Conservation (phyloP, 2,329 filamentous ascomycete genomes). For the Aureobasidium leucospermi region DNA sequence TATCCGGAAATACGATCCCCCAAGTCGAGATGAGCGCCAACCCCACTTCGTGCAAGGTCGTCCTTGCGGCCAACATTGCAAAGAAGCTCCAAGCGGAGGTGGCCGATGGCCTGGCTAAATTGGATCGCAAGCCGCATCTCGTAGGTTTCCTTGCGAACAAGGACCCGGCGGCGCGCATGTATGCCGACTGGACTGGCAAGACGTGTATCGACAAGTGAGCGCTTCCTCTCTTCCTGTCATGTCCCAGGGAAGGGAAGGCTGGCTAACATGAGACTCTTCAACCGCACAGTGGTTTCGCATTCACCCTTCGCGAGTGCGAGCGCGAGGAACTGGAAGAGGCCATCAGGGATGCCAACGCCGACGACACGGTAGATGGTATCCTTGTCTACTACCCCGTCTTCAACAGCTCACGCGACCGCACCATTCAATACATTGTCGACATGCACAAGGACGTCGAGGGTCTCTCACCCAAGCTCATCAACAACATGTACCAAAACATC, state of each 20-base stretch:
- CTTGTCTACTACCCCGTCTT: constrained; percentile 99
- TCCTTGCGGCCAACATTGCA: constrained; percentile 80
- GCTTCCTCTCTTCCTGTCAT: not conserved
- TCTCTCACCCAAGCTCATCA: constrained; percentile 84
- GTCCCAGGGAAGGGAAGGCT: not conserved
- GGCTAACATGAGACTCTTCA: constrained; percentile 12
- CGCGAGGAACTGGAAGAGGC: constrained; percentile 87
- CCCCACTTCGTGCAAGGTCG: constrained; percentile 71
- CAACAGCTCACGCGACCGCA: constrained; percentile 81
- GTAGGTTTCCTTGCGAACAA: constrained; percentile 88
- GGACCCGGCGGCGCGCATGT: constrained; percentile 85
- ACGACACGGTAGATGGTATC: constrained; percentile 72
- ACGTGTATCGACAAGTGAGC: constrained; percentile 92
- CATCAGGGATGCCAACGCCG: constrained; percentile 76
- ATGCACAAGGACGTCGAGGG: constrained; percentile 93
- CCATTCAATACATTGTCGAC: constrained; percentile 89
- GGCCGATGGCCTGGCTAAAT: constrained; percentile 61
- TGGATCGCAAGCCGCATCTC: constrained; percentile 68
- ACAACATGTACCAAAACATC: constrained; percentile 99
- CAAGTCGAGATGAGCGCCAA: not conserved
- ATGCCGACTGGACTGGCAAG: constrained; percentile 96
- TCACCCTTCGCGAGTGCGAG: constrained; percentile 73
- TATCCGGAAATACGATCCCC: not conserved
- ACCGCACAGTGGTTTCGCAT: constrained; percentile 68
- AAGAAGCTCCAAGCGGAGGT: constrained; percentile 75